Base-by-base conservation (phyloP, 768 basidiomycete genomes). In the Phlebiopsis flavidoalba region DNA sequence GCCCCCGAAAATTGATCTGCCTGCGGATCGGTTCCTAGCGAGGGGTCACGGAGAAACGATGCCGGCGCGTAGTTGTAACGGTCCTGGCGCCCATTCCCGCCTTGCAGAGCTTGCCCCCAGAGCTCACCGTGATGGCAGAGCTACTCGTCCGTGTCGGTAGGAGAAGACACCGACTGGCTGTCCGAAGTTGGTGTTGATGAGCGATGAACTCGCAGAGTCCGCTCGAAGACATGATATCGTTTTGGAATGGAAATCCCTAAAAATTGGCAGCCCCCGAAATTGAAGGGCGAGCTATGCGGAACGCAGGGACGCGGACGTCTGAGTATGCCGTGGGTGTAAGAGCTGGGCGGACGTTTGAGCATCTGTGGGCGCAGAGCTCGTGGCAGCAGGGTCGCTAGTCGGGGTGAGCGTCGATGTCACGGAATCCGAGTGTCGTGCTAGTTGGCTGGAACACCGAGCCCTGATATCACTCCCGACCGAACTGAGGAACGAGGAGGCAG, bases 101-200 rank as follows among this genome's bases (percentile, higher is more conserved):
- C n/a, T 31, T 31, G 26, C 26, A 31, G 26, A 31, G 26, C 3
- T 31, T 3, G 26, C 26, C 26, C 3, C 26, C 26, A n/a, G 26
- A 31, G 26, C 26, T 31, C 26, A 6, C 26, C 26, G 26, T 6
- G 26, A 21, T 19, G 54, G 21, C 6, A 3, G 53, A 36, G 36
- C 53, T 33, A 17, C 33, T 53, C 35, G 35, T n/a, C 53, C 2
- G 53, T 36, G 31, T 8, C 19, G 35, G 53, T 11, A 31, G 35
- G 35, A 31, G 53, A 36, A 12, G 46, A 17, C 31, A 48, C 43
- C 12, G 65, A 53, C 21, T 26, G n/a, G 19, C 55, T 22, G 21
- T 12, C 26, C 22, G 63, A 47, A 14, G 67, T 53, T 7, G 66
- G 60, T 52, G 21, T n/a, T n/a, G n/a, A n/a, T 8, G 53, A 21